Evolutionary conservation across 2,329 filamentous ascomycete species (phyloP).

Genomic region (Aspergillus terreus): DNA sequence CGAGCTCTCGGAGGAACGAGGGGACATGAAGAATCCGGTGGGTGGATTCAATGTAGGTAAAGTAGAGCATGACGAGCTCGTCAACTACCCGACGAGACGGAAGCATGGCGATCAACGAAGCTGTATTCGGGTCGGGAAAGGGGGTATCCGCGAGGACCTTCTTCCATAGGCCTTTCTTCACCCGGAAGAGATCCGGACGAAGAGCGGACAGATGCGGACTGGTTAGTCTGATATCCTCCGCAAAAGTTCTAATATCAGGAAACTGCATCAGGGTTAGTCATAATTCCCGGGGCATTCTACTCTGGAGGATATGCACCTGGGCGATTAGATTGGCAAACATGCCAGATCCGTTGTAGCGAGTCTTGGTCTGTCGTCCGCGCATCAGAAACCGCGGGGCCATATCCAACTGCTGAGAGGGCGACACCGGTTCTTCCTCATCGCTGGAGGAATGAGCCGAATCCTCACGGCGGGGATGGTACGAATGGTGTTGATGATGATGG

Average conservation of each 20-base stretch:
- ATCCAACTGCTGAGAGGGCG: slow-evolving; percentile 30
- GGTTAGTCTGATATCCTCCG: slow-evolving; percentile 34
- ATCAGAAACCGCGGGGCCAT: slow-evolving; percentile 34
- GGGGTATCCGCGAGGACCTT: slow-evolving; percentile 25
- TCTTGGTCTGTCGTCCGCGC: slow-evolving; percentile 36
- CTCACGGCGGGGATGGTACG: slow-evolving; percentile 9
- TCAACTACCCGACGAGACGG: slow-evolving; percentile 35
- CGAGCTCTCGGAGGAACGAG: slow-evolving; percentile 37
- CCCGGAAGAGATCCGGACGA: slow-evolving; percentile 29
- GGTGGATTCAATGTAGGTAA: slow-evolving; percentile 38
- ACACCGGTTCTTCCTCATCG: slow-evolving; percentile 20
- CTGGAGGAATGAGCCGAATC: slow-evolving; percentile 9
- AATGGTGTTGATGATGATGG: slow-evolving; percentile 11
- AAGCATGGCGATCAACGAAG: slow-evolving; percentile 29
- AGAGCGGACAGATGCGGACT: slow-evolving; percentile 33
- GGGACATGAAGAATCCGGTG: slow-evolving; percentile 40
- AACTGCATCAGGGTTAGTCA: slow-evolving; percentile 29
- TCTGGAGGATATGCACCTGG: slow-evolving; percentile 26
- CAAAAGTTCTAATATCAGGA: slow-evolving; percentile 34
- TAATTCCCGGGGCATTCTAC: neutral
- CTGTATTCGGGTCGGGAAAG: slow-evolving; percentile 26
- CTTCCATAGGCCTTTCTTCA: slow-evolving; percentile 31
- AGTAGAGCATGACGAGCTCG: slow-evolving; percentile 35
- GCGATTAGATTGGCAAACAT: slow-evolving; percentile 38
- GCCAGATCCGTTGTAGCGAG: slow-evolving; percentile 39